Evolutionary conservation across 768 basidiomycete genomes (phyloP), one percentile per base, ranked within the genome.

Genomic region (Mrakia frigida): DNA sequence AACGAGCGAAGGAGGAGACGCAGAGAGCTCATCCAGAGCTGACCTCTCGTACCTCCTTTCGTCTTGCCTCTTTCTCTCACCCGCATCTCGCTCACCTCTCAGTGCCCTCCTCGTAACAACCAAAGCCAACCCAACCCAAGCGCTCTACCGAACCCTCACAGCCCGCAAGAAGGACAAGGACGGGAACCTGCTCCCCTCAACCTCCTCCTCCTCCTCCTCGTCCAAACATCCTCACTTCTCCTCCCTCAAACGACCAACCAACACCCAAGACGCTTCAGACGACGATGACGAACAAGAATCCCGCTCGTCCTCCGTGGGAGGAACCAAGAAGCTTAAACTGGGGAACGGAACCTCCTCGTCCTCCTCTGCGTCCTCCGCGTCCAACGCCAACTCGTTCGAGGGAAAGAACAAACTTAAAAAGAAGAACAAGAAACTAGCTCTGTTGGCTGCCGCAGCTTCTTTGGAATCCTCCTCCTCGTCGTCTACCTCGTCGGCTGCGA

Each of bases 141-240:
- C 68, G 43, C 74, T 75, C 74, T 56, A 59, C 56, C 68, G 70
- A 35, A 75, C 53, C 25, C 74, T 75, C n/a, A 70, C 70, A 2
- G 68, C 74, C 35, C 65, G 67, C 60, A 67, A 74, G 33, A 59
- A 59, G 35, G 31, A 43, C 23, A 16, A 43, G 31, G 41, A 37
- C 41, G 43, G n/a, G 21, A 63, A 65, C 70, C 46, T 39, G 50
- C 31, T 43, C 50, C n/a, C 28, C 23, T 21, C 56, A 5, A 14
- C 69, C 35, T 37, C 61, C 33, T 28, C 43, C 50, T 70, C 65
- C 39, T 25, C 10, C 25, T 18, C n/a, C 37, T 25, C 41, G 6
- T 14, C 43, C 70, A 39, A 33, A 18, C 52, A 21, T 23, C 28
- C 28, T 11, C 21, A 59, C 33, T 41, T 37, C 72, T 39, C 23